Evolutionary conservation across 2,329 filamentous ascomycete species (phyloP), one percentile per base, ranked within the genome.

Genomic region (Exophiala sp.): DNA sequence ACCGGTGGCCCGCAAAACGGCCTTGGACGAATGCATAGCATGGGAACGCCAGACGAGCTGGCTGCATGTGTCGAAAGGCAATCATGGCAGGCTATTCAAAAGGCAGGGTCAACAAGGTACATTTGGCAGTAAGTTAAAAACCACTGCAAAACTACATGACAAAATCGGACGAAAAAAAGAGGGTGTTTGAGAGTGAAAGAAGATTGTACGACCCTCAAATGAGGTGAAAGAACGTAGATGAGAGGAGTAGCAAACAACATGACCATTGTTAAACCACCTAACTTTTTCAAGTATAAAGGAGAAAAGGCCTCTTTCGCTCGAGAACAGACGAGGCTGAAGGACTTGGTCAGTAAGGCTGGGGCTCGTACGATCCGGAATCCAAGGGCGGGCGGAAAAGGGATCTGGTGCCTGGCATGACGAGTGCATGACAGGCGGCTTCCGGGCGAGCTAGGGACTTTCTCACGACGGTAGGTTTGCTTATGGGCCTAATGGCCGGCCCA

Each of bases 161-260:
- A 42, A 42, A 41, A 41, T 6, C n/a, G 9, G 18, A 41, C n/a
- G 40, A 42, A 42, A 42, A 20, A 21, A 14, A 40, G n/a, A 40
- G 18, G 14, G 36, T 14, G 36, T 11, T 11, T 20, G 39, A 10
- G 39, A 41, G 39, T 8, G 39, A 11, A 14, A 12, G 29, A n/a
- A 32, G 29, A 32, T 43, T 43, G 41, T 32, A 43, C 41, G 20
- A 11, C n/a, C 29, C n/a, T 24, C 29, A 11, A 29, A 29, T 11
- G n/a, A 7, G 20, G 41, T 14, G 36, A 47, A 18, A 32, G 52
- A 39, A 18, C 20, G 55, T 34, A 47, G 44, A 46, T 54, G 52
- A 47, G 35, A 47, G 43, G 43, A 51, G 21, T 52, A 52, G 48
- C 48, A 58, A 51, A 55, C 35, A 49, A 48, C 33, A 47, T 54